A percentile compares a stretch with the other conserved stretches of the same genome.
These are phyloP conservation scores for Neurospora sublineolata DNA, from an alignment of 495 filamentous ascomycete genomes.

Conservation along the genomic window DNA sequence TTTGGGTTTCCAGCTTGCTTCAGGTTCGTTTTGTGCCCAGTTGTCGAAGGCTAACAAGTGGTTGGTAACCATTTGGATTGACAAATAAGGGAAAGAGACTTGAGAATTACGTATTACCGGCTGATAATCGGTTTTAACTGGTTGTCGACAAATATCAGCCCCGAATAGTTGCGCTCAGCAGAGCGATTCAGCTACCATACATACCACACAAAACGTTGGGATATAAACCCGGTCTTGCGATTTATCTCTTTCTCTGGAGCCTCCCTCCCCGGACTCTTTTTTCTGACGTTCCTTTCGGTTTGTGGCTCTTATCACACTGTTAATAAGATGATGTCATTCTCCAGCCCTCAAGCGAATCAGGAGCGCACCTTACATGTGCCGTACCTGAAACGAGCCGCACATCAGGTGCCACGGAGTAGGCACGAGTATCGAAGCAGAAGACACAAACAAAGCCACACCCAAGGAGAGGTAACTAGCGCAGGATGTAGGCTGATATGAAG, in stretches of 20 bases:
- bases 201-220: background rate
- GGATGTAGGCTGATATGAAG: background rate
- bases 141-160: background rate
- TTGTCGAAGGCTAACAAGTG: background rate
- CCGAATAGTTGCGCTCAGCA: background rate
- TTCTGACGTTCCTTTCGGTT: background rate
- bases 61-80: background rate
- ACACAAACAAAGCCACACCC: background rate
- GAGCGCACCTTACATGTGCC: background rate
- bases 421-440: background rate
- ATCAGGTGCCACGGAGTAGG: background rate
- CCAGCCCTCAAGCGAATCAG: background rate
- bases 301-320: background rate
- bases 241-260: background rate
- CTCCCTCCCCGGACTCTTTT: background rate
- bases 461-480: background rate
- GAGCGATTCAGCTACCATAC: background rate
- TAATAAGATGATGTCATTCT: background rate
- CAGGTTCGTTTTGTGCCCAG: background rate
- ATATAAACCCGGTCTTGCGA: background rate
- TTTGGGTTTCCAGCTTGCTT: background rate
- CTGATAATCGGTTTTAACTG: background rate
- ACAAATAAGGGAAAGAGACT: background rate
- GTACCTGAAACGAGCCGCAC: background rate
- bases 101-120: background rate